Evolutionary conservation across 106 monocot genomes (phyloP).

Genomic region (Hemerocallis citrina): DNA sequence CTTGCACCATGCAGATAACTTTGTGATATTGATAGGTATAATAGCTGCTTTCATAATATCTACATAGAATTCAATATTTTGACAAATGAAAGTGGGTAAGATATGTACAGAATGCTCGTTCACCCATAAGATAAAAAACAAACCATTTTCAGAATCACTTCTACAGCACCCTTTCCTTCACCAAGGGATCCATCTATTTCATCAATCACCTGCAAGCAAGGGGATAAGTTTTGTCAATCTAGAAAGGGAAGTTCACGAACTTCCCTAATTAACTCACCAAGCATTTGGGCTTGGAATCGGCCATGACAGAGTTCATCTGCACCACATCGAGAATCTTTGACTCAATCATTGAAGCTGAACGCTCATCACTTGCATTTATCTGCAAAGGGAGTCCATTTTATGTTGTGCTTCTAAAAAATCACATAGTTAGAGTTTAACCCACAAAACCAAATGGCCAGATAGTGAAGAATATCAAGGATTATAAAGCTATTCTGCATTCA

Average conservation of each 20-base stretch:
- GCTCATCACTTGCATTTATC: constrained; percentile 99
- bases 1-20: background rate
- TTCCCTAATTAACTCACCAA: constrained; percentile 42
- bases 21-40: background rate
- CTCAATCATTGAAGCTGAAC: constrained; percentile 75
- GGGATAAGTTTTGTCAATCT: background rate
- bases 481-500: too few species aligned
- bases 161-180: constrained; percentile 95
- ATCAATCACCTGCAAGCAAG: constrained; percentile 71
- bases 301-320: constrained; percentile 91
- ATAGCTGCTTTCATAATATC: background rate
- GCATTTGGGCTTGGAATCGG: constrained; percentile 89
- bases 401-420: background rate
- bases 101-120: background rate
- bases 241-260: background rate
- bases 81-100: background rate
- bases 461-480: background rate
- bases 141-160: constrained; percentile 93
- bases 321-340: constrained; percentile 91
- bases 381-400: constrained; percentile 16
- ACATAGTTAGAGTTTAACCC: background rate
- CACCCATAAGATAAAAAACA: background rate
- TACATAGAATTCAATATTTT: background rate
- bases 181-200: constrained; percentile 98
- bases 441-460: background rate